These are phyloP conservation scores for Clarireedia sp. DNA, from an alignment of 2,329 filamentous ascomycete species.

Conservation along the genomic window DNA sequence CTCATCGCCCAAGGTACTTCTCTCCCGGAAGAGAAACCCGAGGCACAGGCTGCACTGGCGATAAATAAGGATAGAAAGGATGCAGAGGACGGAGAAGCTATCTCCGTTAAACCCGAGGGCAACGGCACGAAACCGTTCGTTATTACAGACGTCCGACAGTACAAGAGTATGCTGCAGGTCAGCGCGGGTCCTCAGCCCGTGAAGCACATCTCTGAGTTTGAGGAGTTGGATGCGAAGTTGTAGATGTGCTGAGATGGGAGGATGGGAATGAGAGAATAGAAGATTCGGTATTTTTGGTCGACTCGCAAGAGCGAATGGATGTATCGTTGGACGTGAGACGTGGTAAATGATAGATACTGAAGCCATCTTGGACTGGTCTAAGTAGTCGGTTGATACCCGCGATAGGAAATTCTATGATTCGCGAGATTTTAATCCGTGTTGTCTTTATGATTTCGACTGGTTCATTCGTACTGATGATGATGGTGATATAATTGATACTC, in stretches of 20 bases:
- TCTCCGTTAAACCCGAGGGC: conserved; percentile 19
- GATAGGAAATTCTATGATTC: too few species aligned
- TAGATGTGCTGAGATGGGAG: conserved; percentile 32
- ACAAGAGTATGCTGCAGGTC: conserved; percentile 67
- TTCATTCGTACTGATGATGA: too few species aligned
- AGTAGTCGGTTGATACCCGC: too few species aligned
- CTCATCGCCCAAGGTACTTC: conserved; percentile 61
- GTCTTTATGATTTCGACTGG: too few species aligned
- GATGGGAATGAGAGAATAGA: neutral
- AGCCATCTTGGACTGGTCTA: too few species aligned
- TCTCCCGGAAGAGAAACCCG: conserved; percentile 32
- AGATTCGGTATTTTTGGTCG: neutral
- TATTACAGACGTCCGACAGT: conserved; percentile 72
- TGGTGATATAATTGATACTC: too few species aligned
- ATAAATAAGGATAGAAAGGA: conserved; percentile 29
- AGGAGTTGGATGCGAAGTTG: conserved; percentile 78
- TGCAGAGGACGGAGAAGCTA: conserved; percentile 13
- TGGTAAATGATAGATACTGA: too few species aligned
- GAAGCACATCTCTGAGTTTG: conserved; percentile 72
- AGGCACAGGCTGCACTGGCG: conserved; percentile 29
- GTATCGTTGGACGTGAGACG: neutral
- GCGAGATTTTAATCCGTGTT: too few species aligned
- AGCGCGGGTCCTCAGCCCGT: conserved; percentile 66
- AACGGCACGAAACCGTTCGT: conserved; percentile 48
- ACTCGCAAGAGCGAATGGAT: neutral